Evolutionary conservation across 352 stramenopile species (phyloP).

Genomic region (Pythium pectinolyticum): DNA sequence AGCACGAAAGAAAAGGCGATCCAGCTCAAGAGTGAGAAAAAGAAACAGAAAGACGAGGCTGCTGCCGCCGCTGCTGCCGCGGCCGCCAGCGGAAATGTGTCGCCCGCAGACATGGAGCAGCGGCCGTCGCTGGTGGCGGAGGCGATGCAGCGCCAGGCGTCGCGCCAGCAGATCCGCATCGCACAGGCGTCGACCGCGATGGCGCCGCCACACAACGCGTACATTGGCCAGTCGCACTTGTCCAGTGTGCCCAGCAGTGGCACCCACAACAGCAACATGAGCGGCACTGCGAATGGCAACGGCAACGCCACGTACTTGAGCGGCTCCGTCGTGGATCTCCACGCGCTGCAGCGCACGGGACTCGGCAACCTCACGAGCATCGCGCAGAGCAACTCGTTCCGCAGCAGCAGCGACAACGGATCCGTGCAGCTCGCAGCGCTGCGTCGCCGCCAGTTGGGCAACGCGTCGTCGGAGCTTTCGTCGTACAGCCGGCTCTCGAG

Average conservation of each 20-base stretch:
- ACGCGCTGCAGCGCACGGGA: slow-evolving; percentile 22
- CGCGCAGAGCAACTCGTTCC: slow-evolving; percentile 17
- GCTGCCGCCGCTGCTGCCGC: slow-evolving; percentile 22
- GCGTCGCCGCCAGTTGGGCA: slow-evolving; percentile 6
- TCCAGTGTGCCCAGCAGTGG: slow-evolving; percentile 53
- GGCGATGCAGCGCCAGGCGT: slow-evolving; percentile 34
- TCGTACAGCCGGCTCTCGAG: slow-evolving; percentile 17
- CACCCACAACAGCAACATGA: neutral
- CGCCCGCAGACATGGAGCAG: no score
- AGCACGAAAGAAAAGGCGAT: slow-evolving; percentile 82
- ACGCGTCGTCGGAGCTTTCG: slow-evolving; percentile 14
- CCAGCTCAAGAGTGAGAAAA: slow-evolving; percentile 86
- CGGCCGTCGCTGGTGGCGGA: slow-evolving; percentile 27
- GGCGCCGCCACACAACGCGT: slow-evolving; percentile 12
- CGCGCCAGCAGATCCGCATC: slow-evolving; percentile 62
- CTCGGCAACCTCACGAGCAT: slow-evolving; percentile 25
- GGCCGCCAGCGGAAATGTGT: slow-evolving; percentile 7
- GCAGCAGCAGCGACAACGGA: slow-evolving; percentile 8
- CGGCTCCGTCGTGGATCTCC: slow-evolving; percentile 25
- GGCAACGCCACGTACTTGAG: slow-evolving; percentile 7
- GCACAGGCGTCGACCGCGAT: slow-evolving; percentile 27
- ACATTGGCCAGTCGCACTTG: slow-evolving; percentile 40
- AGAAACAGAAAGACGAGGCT: slow-evolving; percentile 44
- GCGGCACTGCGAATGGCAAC: neutral
- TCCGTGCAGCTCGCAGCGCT: slow-evolving; percentile 15